Evolutionary conservation across 192 early-diverging fungal species (phyloP).

Genomic region (Backusella sp.): DNA sequence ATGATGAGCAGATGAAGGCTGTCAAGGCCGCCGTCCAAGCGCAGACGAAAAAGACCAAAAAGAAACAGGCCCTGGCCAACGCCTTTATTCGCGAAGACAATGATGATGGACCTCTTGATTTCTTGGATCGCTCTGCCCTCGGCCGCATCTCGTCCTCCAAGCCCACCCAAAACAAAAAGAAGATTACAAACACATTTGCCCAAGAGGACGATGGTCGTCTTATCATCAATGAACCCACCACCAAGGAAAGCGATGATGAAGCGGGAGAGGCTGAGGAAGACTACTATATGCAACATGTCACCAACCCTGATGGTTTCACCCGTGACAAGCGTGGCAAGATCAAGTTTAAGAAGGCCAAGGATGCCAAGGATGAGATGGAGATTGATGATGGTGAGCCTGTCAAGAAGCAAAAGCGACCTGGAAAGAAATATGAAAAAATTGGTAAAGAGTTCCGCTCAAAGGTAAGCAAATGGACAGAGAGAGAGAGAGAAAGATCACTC

Average conservation of each 20-base stretch:
- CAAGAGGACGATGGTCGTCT: slow-evolving; percentile 74
- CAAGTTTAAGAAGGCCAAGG: slow-evolving; percentile 83
- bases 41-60: slow-evolving; percentile 26
- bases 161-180: slow-evolving; percentile 23
- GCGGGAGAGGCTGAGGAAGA: slow-evolving; percentile 61
- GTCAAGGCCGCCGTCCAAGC: slow-evolving; percentile 4
- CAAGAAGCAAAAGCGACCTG: slow-evolving; percentile 34
- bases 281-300: slow-evolving; percentile 82
- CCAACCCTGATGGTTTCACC: slow-evolving; percentile 80
- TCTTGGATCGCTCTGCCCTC: slow-evolving; percentile 84
- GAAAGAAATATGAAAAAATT: slow-evolving; percentile 39
- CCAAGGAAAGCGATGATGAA: slow-evolving; percentile 40
- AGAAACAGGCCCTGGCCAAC: slow-evolving; percentile 34
- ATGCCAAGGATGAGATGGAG: slow-evolving; percentile 57
- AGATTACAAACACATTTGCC: slow-evolving; percentile 46
- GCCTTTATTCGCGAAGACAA: slow-evolving; percentile 71
- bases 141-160: slow-evolving; percentile 38
- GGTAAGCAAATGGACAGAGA: slow-evolving; percentile 25
- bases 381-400: slow-evolving; percentile 58
- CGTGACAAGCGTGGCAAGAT: slow-evolving; percentile 81
- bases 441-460: slow-evolving; percentile 84
- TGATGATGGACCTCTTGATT: slow-evolving; percentile 77
- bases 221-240: slow-evolving; percentile 70
- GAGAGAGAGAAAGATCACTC: background rate
- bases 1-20: slow-evolving; percentile 57